A percentile compares a stretch with the other conserved stretches of the same genome.
Conservation (phyloP, 495 filamentous ascomycete genomes). For the Hypoxylon rickii region DNA sequence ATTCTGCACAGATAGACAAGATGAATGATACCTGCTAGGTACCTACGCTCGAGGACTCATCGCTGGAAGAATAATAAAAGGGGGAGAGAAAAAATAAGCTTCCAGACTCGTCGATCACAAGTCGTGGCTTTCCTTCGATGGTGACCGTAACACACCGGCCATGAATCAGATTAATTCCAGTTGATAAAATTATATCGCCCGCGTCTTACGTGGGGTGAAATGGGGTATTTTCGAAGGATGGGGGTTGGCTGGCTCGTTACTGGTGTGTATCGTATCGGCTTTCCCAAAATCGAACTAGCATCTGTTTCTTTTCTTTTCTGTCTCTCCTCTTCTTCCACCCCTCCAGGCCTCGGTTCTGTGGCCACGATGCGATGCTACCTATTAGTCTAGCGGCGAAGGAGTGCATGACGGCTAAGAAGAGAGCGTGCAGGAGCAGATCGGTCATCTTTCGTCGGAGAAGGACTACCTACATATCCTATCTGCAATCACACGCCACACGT, state of each 20-base stretch:
- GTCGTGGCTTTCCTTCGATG: neutral
- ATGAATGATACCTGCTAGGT: no score
- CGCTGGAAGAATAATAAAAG: no score
- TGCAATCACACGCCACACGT: constrained; percentile 17
- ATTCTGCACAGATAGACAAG: neutral
- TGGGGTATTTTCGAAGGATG: neutral
- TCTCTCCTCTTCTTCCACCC: no score
- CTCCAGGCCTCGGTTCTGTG: no score
- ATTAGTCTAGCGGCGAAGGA: neutral
- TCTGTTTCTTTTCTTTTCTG: neutral
- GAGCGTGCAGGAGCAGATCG: neutral
- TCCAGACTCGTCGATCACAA: neutral
- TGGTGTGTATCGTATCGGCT: neutral
- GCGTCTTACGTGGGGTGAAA: neutral
- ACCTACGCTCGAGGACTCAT: no score
- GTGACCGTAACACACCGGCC: neutral
- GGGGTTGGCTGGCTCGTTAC: neutral
- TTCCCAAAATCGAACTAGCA: neutral
- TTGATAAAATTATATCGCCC: neutral
- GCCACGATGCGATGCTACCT: no score
- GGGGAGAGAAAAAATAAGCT: no score
- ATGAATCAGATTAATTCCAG: neutral
- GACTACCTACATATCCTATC: neutral
- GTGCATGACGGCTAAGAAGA: neutral
- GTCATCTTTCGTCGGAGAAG: constrained; percentile 7